These are phyloP conservation scores for Penicillium sp. DNA, from an alignment of 2,329 filamentous ascomycete genomes.

Conservation along the genomic window DNA sequence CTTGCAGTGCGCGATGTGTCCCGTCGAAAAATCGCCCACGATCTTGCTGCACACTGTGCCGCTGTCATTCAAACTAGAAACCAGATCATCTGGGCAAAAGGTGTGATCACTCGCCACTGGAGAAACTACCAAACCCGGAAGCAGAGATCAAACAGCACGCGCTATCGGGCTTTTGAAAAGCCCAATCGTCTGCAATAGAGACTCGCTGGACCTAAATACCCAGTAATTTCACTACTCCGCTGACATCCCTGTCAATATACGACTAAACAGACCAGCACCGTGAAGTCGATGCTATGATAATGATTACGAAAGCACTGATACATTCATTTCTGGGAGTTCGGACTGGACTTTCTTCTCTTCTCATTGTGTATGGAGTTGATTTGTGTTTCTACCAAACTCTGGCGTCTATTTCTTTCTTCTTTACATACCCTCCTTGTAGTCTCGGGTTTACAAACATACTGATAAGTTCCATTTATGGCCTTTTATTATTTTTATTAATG, in stretches of 20 bases:
- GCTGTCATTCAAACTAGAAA: slow-evolving; percentile 51
- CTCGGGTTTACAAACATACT: background rate
- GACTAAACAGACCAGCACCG: background rate
- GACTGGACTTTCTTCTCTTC: background rate
- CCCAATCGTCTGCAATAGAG: background rate
- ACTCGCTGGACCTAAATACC: background rate
- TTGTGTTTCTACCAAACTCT: background rate
- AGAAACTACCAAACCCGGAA: slow-evolving; percentile 28
- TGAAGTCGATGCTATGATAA: background rate
- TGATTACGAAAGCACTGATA: slow-evolving; percentile 15
- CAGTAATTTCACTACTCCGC: background rate
- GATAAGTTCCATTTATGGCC: background rate
- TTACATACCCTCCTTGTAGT: slow-evolving; percentile 6
- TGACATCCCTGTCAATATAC: background rate
- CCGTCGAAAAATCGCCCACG: slow-evolving; percentile 29
- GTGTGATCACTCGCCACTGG: slow-evolving; percentile 43
- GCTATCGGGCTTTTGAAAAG: slow-evolving; percentile 3
- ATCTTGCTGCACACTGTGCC: slow-evolving; percentile 47
- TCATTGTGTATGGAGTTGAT: slow-evolving; percentile 6
- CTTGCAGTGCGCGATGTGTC: slow-evolving; percentile 23
- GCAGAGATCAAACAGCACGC: slow-evolving; percentile 12
- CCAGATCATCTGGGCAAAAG: slow-evolving; percentile 45
- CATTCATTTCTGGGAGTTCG: slow-evolving; percentile 9
- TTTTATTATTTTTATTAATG: no score
- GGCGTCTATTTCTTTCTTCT: background rate